Evolutionary conservation across 345 rosid species (phyloP), one percentile per base, ranked within the genome.

Genomic region (Gossypium australe): DNA sequence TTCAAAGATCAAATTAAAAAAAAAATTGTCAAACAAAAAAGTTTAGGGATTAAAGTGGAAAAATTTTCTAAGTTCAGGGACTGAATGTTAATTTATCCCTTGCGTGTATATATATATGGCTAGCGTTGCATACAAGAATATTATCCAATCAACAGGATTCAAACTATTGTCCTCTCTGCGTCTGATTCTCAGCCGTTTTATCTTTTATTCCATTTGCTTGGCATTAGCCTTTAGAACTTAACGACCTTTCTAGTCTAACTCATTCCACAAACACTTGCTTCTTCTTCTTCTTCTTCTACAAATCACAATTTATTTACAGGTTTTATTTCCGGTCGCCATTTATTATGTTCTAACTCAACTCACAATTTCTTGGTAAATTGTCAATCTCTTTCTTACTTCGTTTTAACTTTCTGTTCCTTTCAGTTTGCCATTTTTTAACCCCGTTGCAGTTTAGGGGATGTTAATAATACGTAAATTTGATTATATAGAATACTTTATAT

Each of bases 51-150:
- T 34, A 34, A 34, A 34, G 41, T 34, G 7, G 1, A 34, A 34
- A 34, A 34, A 0, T 0, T 29, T 34, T 34, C 41, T 1, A 34
- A 34, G 41, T 34, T 34, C 41, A 4, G 41, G 41, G 7, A 34
- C 41, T 34, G 41, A 34, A 34, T 34, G 7, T 34, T 34, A 34
- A 34, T 34, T 34, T 34, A 34, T 34, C 7, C 41, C 41, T 34
- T 34, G 41, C 1, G 1, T 34, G 7, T 34, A 0, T 49, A 13
- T 5, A 51, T 49, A 49, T 5, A 51, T 57, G 73, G 76, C 71
- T 51, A 72, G 78, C 86, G 83, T 77, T 79, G n/a, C 59, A 18
- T 57, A 59, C 72, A 49, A 73, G 78, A 70, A 80, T 73, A 78
- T 45, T 41, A 77, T 44, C 82, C 88, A 85, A 67, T 18, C 77